A percentile compares a stretch with the other conserved stretches of the same genome.
Conservation (phyloP, 2,329 filamentous ascomycete genomes). For the Verruconis gallopava region DNA sequence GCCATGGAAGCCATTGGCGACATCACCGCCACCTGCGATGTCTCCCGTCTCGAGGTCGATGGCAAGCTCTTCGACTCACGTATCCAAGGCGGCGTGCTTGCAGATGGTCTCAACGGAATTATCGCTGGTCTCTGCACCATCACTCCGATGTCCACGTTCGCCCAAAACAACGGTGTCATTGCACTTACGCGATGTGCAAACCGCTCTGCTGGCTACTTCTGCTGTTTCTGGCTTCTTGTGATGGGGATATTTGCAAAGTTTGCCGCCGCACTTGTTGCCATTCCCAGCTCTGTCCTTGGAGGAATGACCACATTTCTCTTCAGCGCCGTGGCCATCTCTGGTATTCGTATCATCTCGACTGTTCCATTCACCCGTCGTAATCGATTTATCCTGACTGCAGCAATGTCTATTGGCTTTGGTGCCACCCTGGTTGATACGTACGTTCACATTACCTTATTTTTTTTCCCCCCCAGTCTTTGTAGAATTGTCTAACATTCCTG, state of each 20-base stretch:
- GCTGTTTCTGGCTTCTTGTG: slow-evolving; percentile 61
- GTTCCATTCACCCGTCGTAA: slow-evolving; percentile 64
- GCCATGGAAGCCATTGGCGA: slow-evolving; percentile 71
- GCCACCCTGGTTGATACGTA: slow-evolving; percentile 30
- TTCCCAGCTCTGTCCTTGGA: slow-evolving; percentile 42
- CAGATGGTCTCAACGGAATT: slow-evolving; percentile 63
- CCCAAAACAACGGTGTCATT: slow-evolving; percentile 78
- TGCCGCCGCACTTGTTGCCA: slow-evolving; percentile 63
- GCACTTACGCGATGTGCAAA: slow-evolving; percentile 72
- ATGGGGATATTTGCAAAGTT: slow-evolving; percentile 84
- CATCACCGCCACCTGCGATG: slow-evolving; percentile 70
- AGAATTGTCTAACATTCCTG: slow-evolving; percentile 4
- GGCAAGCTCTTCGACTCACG: slow-evolving; percentile 60
- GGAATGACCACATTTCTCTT: slow-evolving; percentile 64
- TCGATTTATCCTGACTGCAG: slow-evolving; percentile 67
- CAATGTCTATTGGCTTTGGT: slow-evolving; percentile 56
- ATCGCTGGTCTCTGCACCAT: slow-evolving; percentile 66
- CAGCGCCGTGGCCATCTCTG: slow-evolving; percentile 60
- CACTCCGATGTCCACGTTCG: slow-evolving; percentile 67
- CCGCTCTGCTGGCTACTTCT: slow-evolving; percentile 65
- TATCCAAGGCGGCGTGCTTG: slow-evolving; percentile 66
- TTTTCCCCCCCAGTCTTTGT: background rate
- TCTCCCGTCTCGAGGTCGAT: slow-evolving; percentile 61
- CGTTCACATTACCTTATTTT: slow-evolving; percentile 17
- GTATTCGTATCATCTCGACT: slow-evolving; percentile 62